Evolutionary conservation across 495 filamentous ascomycete species (phyloP), one percentile per base, ranked within the genome.

Genomic region (Annulohypoxylon stygium): DNA sequence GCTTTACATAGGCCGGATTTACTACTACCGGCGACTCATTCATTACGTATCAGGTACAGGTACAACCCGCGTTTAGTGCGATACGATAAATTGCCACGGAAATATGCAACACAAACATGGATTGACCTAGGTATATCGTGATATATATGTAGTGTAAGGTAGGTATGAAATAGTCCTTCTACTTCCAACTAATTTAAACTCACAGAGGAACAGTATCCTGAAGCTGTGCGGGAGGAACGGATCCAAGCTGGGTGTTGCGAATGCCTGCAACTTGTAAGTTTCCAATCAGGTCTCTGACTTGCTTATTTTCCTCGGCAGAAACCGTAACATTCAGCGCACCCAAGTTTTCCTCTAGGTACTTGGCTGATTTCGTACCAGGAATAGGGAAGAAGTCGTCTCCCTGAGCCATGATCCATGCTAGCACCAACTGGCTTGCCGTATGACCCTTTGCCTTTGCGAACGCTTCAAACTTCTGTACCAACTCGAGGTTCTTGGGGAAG

Each of bases 391-490:
- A 81, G 55, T 88, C 85, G 2, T 84, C 81, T 4, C 88, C 88
- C 76, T 90, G 88, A 7, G 83, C 82, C 70, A 89, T 60, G 45
- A 88, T 67, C 88, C 88, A 90, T 0, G 88, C 87, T 26, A 90
- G 74, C 0, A 83, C 81, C 59, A 90, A 67, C 74, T 90, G 88
- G 11, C 78, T 82, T 1, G 81, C 45, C 1, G 86, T 87, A 61
- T 66, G 76, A 0, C 81, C 80, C 75, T 89, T 88, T 61, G 75
- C 75, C n/a, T 78, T 76, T 0, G 88, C 88, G 23, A 89, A 68
- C 23, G 71, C 75, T 12, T 64, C 67, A 55, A 90, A 77, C 61
- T 82, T 75, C 16, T 86, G 82, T 6, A 88, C 88, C 5, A 90
- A 65, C 67, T 80, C 75, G 7, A 88, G 43, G 73, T 88, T 90